Conservation (phyloP, 768 basidiomycete species). For the Termitomyces sp. region DNA sequence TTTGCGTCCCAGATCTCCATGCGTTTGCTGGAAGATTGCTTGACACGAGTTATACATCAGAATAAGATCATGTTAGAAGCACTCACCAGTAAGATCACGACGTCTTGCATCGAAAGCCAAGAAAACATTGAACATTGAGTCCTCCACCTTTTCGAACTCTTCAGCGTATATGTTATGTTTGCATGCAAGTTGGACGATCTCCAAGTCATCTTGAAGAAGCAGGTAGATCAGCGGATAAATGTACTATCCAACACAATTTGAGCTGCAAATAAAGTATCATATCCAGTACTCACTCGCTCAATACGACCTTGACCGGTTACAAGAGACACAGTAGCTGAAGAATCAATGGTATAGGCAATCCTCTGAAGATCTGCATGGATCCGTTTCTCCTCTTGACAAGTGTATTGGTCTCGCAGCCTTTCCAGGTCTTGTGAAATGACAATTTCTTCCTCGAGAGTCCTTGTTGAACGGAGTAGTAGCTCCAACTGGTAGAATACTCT, state of each 20-base stretch:
- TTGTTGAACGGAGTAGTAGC: neutral
- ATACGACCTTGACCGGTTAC: no score
- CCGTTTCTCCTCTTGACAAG: neutral
- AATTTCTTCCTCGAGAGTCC: neutral
- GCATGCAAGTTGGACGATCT: neutral
- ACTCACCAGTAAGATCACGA: constrained; percentile 1
- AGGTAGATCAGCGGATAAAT: constrained; percentile 5
- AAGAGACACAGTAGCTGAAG: neutral
- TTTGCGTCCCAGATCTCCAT: neutral
- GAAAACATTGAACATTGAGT: neutral
- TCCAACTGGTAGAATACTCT: neutral
- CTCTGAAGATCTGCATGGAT: neutral
- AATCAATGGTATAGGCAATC: neutral
- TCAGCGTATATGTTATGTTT: neutral
- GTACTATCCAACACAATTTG: neutral
- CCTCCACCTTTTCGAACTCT: neutral
- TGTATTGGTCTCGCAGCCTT: neutral
- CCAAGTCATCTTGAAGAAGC: neutral
- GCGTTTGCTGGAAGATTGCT: constrained; percentile 9
- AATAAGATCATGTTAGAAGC: neutral
- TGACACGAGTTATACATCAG: neutral
- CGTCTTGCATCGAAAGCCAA: neutral
- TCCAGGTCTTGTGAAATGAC: neutral
- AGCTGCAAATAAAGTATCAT: neutral
- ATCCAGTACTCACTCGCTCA: neutral